Evolutionary conservation across 2,329 filamentous ascomycete genomes (phyloP), one percentile per base, ranked within the genome.

Genomic region (Aspergillus pseudotamarii): DNA sequence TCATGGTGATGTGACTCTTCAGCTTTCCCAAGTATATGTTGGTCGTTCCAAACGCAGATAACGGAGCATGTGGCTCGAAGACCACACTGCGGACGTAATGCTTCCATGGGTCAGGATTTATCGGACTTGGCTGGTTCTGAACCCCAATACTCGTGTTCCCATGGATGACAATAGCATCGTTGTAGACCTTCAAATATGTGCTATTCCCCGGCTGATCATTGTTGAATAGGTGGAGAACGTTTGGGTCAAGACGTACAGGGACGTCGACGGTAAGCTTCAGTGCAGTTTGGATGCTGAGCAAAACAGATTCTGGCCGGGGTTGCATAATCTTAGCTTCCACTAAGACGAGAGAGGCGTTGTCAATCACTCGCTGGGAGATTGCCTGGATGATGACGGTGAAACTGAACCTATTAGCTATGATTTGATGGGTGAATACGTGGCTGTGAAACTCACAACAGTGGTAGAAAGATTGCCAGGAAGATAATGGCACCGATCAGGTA

Each of bases 311-410:
- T 3, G 68, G 61, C 16, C 65, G 65, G 19, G 70, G 70, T 11
- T 67, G 54, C 55, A 66, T 58, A 11, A 72, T 64, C 11, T 61
- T 36, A 11, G 66, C 68, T 19, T 67, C 64, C 45, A 68, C 60
- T 12, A 85, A 70, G 1, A 80, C 77, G 12, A 85, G 70, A 8
- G 73, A 66, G 30, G 82, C 79, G 23, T 76, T 67, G 32, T 80
- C 75, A 60, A 85, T 76, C 23, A 84, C 80, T 32, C 72, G 68
- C 64, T 83, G 81, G 1, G 82, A 78, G 36, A 84, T 78, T n/a
- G 77, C 78, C 1, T 82, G 83, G 32, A 84, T 75, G 9, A 81
- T 79, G 21, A 83, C 75, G 23, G 77, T 72, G 72, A 84, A 84
- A 34, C 83, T 84, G 48, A 12, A 28, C 21, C 4, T 21, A 43